Evolutionary conservation across 257 asterid species (phyloP), one percentile per base, ranked within the genome.

Genomic region (Forsythia suspensa): DNA sequence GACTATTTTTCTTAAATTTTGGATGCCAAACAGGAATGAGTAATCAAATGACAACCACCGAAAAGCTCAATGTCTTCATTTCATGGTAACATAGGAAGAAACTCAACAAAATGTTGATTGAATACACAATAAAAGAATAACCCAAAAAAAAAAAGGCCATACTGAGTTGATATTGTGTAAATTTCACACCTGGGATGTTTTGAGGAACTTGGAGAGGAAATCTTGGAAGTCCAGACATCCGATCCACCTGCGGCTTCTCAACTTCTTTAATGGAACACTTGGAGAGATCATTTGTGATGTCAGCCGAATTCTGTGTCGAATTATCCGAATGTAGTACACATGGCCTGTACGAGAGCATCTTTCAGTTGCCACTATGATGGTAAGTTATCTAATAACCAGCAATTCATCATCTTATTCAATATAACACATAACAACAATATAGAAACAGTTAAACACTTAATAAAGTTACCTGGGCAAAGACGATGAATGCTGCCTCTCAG

Each of bases 401-500:
- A 37, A 39, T n/a, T n/a, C 44, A 34, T 46, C 39, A 74, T 57
- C 12, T 57, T 57, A 44, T 6, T 11, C 69, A 29, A 63, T 38
- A 37, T 6, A 72, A 72, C 16, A 24, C 69, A 78, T 12, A 66
- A 42, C 34, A 37, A 55, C 42, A 42, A 71, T 21, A 70, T 13
- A 29, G 15, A 71, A 16, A 68, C 55, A 18, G 65, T 24, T 7
- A 55, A 57, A 78, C 21, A 21, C 43, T 34, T 61, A 6, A 61
- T 8, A 13, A 67, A 36, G 42, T 72, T 82, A 91, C 99, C 99
- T 90, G 36, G 99, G 99, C 75, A 96, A 85, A 77, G 99, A 96
- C 57, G 99, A 96, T 5, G 99, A 91, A 76, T 92, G 97, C 76
- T 96, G 97, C 82, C 99, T 92, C 90, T 96, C 99, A 18, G 92